phyloP scores from a whole-genome alignment of 1,139 yeast species.

The Cylindricascospora bacillispora region DNA sequence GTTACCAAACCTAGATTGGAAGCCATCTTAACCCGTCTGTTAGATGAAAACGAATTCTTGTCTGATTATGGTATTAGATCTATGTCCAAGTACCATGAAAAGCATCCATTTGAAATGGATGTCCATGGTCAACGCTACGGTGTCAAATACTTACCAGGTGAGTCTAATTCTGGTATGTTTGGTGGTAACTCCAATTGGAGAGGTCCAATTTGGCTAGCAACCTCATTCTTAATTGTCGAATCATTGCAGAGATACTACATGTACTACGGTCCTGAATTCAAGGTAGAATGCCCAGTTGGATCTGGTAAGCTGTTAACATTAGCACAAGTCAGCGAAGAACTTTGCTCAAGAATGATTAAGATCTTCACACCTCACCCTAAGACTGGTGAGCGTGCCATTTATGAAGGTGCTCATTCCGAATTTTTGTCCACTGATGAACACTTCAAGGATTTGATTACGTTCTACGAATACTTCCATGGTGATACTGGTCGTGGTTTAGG shows the following conservation, averaged over 20 bases:
- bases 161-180: slow-evolving; percentile 83
- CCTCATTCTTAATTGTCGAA: slow-evolving; percentile 74
- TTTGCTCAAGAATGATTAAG: slow-evolving; percentile 74
- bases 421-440: slow-evolving; percentile 52
- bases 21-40: slow-evolving; percentile 66
- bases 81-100: slow-evolving; percentile 70
- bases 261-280: slow-evolving; percentile 75
- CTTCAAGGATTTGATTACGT: slow-evolving; percentile 66
- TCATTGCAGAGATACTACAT: slow-evolving; percentile 76
- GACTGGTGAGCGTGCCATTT: slow-evolving; percentile 59
- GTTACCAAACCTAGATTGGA: slow-evolving; percentile 68
- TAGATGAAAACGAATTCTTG: slow-evolving; percentile 77
- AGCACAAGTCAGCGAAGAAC: slow-evolving; percentile 82
- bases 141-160: slow-evolving; percentile 79
- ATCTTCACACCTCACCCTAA: slow-evolving; percentile 55
- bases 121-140: slow-evolving; percentile 64
- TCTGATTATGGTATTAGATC: slow-evolving; percentile 82
- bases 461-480: slow-evolving; percentile 84
- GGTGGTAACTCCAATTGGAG: slow-evolving; percentile 97
- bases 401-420: slow-evolving; percentile 44
- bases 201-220: slow-evolving; percentile 96
- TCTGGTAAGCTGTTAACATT: slow-evolving; percentile 67
- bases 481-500: slow-evolving; percentile 91
- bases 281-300: slow-evolving; percentile 80
- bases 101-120: slow-evolving; percentile 73